Evolutionary conservation across 1,284 basidiomycete genomes (phyloP).

Genomic region (Ustilago cynodontis): DNA sequence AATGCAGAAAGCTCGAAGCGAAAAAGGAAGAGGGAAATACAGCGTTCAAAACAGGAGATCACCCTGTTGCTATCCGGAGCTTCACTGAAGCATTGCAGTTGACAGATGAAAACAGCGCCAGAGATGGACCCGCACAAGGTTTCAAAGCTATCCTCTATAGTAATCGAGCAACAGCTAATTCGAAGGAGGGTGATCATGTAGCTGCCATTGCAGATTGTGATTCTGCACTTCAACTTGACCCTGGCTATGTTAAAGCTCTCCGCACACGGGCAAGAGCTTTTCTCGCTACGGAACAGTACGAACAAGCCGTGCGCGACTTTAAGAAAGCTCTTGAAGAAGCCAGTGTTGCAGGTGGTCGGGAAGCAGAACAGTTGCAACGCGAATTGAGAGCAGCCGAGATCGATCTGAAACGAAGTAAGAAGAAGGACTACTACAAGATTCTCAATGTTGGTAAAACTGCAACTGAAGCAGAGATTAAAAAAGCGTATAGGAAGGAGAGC

Average conservation of each 20-base stretch:
- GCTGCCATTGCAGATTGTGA: constrained; percentile 81
- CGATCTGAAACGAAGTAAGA: constrained; percentile 66
- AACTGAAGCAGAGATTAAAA: constrained; percentile 84
- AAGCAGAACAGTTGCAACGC: constrained; percentile 76
- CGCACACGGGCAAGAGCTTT: constrained; percentile 85
- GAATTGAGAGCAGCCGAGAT: constrained; percentile 73
- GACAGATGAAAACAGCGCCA: constrained; percentile 48
- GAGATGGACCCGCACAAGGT: constrained; percentile 55
- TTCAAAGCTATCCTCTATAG: constrained; percentile 79
- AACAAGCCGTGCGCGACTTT: constrained; percentile 81
- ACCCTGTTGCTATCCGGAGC: constrained; percentile 77
- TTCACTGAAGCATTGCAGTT: constrained; percentile 60
- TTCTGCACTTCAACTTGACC: constrained; percentile 76
- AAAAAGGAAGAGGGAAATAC: constrained; percentile 86
- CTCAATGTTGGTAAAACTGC: constrained; percentile 82
- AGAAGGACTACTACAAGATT: constrained; percentile 79
- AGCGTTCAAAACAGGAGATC: constrained; percentile 78
- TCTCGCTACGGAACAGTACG: constrained; percentile 80
- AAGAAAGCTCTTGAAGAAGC: constrained; percentile 79
- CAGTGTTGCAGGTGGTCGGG: constrained; percentile 64
- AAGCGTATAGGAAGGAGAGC: constrained; percentile 68
- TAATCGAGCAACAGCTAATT: constrained; percentile 84
- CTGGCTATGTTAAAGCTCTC: constrained; percentile 83
- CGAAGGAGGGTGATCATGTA: constrained; percentile 77
- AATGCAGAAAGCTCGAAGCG: constrained; percentile 82